Conservation (phyloP, 2,329 filamentous ascomycete genomes). For the Tolypocladium amazonense region DNA sequence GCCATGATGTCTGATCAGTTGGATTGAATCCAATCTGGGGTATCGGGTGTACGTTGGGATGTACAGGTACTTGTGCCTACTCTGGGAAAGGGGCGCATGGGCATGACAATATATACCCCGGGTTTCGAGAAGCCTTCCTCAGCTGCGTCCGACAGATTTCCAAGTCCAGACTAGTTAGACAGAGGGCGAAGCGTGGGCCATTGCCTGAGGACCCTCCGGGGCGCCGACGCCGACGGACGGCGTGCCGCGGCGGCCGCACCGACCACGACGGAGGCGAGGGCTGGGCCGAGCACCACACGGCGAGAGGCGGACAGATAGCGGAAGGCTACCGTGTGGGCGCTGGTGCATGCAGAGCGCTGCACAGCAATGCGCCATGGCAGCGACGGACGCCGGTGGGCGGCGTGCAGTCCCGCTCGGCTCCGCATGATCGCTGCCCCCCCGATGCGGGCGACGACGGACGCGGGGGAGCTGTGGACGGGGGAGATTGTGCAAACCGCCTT, state of each 20-base stretch:
- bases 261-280: background rate
- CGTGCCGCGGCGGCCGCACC: background rate
- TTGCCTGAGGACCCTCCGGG: background rate
- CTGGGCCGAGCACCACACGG: background rate
- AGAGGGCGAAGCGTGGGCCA: background rate
- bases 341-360: background rate
- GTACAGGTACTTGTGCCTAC: background rate
- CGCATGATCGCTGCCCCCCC: no score
- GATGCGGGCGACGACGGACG: no score
- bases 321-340: background rate
- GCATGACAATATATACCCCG: background rate
- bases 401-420: no score
- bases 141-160: background rate
- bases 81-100: background rate
- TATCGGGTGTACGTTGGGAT: background rate
- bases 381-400: background rate
- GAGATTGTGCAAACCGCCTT: no score
- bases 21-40: background rate
- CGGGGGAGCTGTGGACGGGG: no score
- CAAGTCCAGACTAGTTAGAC: background rate
- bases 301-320: background rate
- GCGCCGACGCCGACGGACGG: background rate
- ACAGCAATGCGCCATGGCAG: background rate
- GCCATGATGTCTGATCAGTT: constrained; percentile 7
- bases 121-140: background rate